Percentiles rank a stretch among this genome's conserved stretches.
Conservation (phyloP, 306 rosid genomes). For the Oemleria cerasiformis region DNA sequence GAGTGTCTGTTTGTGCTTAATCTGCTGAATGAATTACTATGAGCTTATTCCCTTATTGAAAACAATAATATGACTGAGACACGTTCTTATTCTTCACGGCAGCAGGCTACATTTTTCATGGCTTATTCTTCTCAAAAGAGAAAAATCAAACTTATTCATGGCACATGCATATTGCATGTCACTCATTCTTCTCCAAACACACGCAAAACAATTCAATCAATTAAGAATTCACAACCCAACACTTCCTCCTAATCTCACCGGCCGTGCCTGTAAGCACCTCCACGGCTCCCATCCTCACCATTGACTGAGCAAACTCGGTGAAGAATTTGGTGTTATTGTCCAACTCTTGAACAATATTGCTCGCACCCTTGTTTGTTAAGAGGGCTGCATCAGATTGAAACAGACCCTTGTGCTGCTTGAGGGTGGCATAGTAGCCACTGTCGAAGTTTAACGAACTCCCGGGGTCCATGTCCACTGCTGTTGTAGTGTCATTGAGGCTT, state of each 20-base stretch:
- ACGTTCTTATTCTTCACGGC: no score
- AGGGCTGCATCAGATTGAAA: conserved; percentile 67
- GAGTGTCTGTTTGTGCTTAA: no score
- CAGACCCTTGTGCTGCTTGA: conserved; percentile 47
- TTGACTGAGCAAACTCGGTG: conserved; percentile 43
- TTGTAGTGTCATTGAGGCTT: conserved; percentile 16
- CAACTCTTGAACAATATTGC: conserved; percentile 22
- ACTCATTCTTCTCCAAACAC: no score
- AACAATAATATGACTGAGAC: no score
- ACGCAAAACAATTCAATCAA: neutral
- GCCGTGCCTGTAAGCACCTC: conserved; percentile 37
- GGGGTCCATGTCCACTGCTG: conserved; percentile 49
- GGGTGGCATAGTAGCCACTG: conserved; percentile 30
- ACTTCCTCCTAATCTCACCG: conserved; percentile 52
- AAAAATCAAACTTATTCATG: no score
- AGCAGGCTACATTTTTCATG: no score
- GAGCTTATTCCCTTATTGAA: no score
- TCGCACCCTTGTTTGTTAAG: conserved; percentile 28
- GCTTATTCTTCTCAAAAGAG: no score
- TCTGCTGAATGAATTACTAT: no score
- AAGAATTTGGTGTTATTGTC: conserved; percentile 29
- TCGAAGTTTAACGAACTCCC: conserved; percentile 34
- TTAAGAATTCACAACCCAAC: conserved; percentile 43
- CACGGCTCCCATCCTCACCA: conserved; percentile 56
- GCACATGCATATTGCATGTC: no score